Percentiles rank a stretch among this genome's conserved stretches.
phyloP scores from a whole-genome alignment of 2,329 filamentous ascomycete species.

The Aspergillus ochraceus region DNA sequence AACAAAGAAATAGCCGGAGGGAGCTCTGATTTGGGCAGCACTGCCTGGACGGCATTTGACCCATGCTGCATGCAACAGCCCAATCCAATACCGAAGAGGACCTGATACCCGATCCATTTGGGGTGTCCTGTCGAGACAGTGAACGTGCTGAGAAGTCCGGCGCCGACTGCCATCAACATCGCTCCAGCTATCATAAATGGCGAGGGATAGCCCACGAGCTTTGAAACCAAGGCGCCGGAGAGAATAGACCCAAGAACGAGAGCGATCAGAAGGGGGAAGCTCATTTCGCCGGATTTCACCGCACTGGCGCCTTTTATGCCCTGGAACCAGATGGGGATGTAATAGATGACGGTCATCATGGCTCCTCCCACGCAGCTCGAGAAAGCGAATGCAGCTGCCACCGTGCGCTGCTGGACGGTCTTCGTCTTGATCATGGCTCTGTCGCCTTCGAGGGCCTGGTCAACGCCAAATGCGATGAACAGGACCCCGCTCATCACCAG shows the following conservation, averaged over 20 bases:
- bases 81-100: conserved; percentile 35
- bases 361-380: background rate
- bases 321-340: conserved; percentile 50
- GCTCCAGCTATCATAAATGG: conserved; percentile 18
- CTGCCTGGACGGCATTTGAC: conserved; percentile 36
- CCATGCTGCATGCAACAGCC: conserved; percentile 38
- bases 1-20: conserved; percentile 37
- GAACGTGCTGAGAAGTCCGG: conserved; percentile 45
- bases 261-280: conserved; percentile 39
- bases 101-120: conserved; percentile 42
- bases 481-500: conserved; percentile 26
- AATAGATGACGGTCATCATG: conserved; percentile 30
- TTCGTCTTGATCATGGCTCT: conserved; percentile 43
- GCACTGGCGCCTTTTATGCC: conserved; percentile 44
- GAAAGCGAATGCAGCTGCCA: conserved; percentile 13
- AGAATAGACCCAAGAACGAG: conserved; percentile 36
- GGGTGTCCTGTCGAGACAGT: conserved; percentile 29
- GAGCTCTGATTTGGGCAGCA: conserved; percentile 32
- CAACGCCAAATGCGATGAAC: conserved; percentile 45
- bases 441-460: conserved; percentile 49
- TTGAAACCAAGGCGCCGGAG: conserved; percentile 31
- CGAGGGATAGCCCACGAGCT: conserved; percentile 38
- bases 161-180: conserved; percentile 41
- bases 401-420: conserved; percentile 49
- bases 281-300: conserved; percentile 47